Conservation (phyloP, 176 grass and related monocot genomes). For the Neostapfia colusana region DNA sequence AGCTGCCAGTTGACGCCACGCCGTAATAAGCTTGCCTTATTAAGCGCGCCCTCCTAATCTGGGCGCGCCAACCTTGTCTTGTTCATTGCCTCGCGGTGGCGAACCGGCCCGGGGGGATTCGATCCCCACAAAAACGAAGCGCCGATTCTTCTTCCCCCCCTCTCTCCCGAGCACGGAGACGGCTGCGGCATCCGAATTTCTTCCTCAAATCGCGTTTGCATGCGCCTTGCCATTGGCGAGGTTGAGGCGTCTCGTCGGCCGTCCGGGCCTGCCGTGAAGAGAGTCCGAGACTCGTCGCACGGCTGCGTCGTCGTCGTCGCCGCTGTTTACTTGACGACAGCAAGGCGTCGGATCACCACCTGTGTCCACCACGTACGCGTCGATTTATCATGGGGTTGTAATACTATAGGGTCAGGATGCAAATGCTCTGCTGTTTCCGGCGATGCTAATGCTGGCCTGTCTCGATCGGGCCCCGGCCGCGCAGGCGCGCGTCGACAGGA, state of each 20-base stretch:
- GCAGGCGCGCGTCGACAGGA: background rate
- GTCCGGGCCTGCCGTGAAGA: background rate
- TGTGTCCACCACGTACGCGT: background rate
- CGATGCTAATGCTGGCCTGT: background rate
- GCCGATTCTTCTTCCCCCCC: background rate
- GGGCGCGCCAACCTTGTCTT: background rate
- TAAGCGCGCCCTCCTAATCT: background rate
- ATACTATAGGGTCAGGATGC: background rate
- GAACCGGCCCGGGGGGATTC: background rate
- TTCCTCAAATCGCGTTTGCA: background rate
- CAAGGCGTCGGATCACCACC: background rate
- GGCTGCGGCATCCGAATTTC: background rate
- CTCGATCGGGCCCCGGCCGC: background rate
- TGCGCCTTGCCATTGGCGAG: background rate
- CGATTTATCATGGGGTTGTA: background rate
- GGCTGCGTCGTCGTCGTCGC: background rate
- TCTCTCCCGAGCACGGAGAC: too few species aligned
- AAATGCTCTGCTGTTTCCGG: background rate
- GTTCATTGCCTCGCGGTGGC: background rate
- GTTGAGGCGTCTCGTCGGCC: background rate
- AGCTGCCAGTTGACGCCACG: slow-evolving; percentile 9
- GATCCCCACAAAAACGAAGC: background rate
- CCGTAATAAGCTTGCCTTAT: background rate
- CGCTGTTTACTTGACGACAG: background rate
- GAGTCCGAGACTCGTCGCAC: background rate